phyloP scores from a whole-genome alignment of 1,284 basidiomycete species.

The Thecaphora thlaspeos region DNA sequence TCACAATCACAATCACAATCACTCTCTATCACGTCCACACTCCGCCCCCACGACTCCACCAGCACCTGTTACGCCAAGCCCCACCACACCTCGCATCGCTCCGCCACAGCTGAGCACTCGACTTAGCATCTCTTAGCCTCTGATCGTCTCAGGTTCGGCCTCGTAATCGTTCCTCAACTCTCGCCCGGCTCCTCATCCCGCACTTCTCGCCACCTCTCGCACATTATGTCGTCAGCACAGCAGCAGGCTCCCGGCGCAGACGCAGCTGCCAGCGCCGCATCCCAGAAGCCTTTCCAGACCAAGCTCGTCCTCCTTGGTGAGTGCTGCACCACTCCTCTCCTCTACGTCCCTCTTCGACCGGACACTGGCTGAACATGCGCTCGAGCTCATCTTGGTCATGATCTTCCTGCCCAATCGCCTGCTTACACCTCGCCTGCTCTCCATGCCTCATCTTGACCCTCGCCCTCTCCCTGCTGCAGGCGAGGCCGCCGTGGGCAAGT shows the following conservation, averaged over 20 bases:
- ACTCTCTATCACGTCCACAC: too few relatives aligned
- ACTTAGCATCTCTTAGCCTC: too few relatives aligned
- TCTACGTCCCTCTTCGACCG: background rate
- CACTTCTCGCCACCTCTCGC: too few relatives aligned
- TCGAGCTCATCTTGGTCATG: background rate
- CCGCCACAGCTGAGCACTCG: too few relatives aligned
- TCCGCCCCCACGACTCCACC: too few relatives aligned
- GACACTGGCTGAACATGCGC: background rate
- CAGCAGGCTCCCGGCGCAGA: conserved; percentile 6
- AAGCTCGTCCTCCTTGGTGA: conserved; percentile 55
- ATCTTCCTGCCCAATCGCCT: too few relatives aligned
- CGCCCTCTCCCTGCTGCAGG: conserved; percentile 62
- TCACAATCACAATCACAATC: too few relatives aligned
- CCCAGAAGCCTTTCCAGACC: conserved; percentile 55
- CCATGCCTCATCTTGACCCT: background rate
- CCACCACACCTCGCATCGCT: too few relatives aligned
- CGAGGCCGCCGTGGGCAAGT: conserved; percentile 98
- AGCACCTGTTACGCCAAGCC: too few relatives aligned
- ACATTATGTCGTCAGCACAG: background rate
- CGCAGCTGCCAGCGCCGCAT: conserved; percentile 24
- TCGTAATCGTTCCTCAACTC: too few relatives aligned
- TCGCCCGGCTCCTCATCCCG: too few relatives aligned
- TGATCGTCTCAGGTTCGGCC: too few relatives aligned
- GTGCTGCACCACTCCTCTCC: background rate
- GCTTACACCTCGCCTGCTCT: background rate